A percentile compares a stretch with the other conserved stretches of the same genome.
phyloP scores from a whole-genome alignment of 768 basidiomycete genomes.

The Boletus subparvulus region DNA sequence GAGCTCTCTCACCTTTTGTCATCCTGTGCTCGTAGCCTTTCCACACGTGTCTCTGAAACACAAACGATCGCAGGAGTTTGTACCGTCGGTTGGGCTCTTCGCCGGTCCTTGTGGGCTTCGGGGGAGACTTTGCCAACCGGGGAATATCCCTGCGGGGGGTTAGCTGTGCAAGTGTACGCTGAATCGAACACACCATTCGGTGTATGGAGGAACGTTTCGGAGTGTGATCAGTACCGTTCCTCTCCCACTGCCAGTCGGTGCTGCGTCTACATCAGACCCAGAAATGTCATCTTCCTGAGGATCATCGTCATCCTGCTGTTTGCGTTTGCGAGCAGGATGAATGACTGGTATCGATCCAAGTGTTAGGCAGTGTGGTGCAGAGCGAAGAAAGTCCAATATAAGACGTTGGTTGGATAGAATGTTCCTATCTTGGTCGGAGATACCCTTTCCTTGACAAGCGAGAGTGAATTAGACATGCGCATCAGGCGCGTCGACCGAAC shows the following conservation, averaged over 20 bases:
- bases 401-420: conserved; percentile 86
- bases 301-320: conserved; percentile 41
- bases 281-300: conserved; percentile 26
- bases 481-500: background rate
- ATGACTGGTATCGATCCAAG: conserved; percentile 53
- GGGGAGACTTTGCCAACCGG: conserved; percentile 72
- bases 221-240: conserved; percentile 87
- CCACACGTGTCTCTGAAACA: conserved; percentile 68
- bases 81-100: conserved; percentile 64
- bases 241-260: conserved; percentile 28
- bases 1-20: conserved; percentile 82
- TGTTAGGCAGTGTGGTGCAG: conserved; percentile 59
- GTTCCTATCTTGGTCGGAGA: conserved; percentile 91
- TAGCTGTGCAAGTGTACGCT: conserved; percentile 8
- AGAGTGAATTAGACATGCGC: background rate
- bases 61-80: conserved; percentile 73
- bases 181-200: conserved; percentile 60
- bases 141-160: conserved; percentile 64
- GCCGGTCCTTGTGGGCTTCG: conserved; percentile 45
- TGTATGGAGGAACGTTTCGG: conserved; percentile 85
- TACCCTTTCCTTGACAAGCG: conserved; percentile 66
- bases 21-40: conserved; percentile 91
- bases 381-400: conserved; percentile 78
- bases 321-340: conserved; percentile 43
- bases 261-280: conserved; percentile 16